phyloP scores from a whole-genome alignment of 1,284 basidiomycete species.

The Spongiforma sp. region DNA sequence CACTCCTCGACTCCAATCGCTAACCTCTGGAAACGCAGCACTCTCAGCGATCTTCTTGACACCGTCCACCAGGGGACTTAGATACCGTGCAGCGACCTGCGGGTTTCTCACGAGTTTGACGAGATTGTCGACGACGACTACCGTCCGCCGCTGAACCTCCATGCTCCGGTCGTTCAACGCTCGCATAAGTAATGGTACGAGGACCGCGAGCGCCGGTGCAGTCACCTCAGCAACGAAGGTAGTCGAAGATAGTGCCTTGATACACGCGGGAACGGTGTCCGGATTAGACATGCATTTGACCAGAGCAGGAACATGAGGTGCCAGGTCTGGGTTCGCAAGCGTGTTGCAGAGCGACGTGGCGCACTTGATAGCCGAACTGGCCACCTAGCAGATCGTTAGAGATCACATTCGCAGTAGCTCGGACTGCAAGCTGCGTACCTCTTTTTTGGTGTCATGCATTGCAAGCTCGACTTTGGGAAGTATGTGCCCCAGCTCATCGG shows the following conservation, averaged over 20 bases:
- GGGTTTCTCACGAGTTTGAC: slow-evolving; percentile 98
- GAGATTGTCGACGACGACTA: slow-evolving; percentile 96
- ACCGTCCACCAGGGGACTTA: slow-evolving; percentile 89
- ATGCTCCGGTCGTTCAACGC: slow-evolving; percentile 97
- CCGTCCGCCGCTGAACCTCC: slow-evolving; percentile 89
- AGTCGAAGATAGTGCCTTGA: slow-evolving; percentile 94
- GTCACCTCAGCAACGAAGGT: slow-evolving; percentile 99
- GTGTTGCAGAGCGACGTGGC: slow-evolving; percentile 93
- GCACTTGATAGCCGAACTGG: slow-evolving; percentile 88
- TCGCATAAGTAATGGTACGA: slow-evolving; percentile 92
- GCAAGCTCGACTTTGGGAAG: slow-evolving; percentile 89
- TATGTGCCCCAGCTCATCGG: slow-evolving; percentile 81
- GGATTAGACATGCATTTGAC: slow-evolving; percentile 97
- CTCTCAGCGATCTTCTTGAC: slow-evolving; percentile 91
- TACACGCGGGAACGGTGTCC: slow-evolving; percentile 86
- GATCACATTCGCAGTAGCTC: slow-evolving; percentile 21
- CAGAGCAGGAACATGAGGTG: slow-evolving; percentile 88
- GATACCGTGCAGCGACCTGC: slow-evolving; percentile 88
- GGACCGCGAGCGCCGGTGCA: slow-evolving; percentile 93
- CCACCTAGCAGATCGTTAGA: slow-evolving; percentile 64
- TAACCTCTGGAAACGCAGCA: slow-evolving; percentile 95
- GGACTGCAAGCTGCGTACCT: slow-evolving; percentile 54
- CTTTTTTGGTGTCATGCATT: slow-evolving; percentile 98
- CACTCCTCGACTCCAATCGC: slow-evolving; percentile 21
- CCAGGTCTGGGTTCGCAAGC: slow-evolving; percentile 93